A percentile compares a stretch with the other conserved stretches of the same genome.
Conservation (phyloP, 257 asterid genomes). For the Solanum chilense region DNA sequence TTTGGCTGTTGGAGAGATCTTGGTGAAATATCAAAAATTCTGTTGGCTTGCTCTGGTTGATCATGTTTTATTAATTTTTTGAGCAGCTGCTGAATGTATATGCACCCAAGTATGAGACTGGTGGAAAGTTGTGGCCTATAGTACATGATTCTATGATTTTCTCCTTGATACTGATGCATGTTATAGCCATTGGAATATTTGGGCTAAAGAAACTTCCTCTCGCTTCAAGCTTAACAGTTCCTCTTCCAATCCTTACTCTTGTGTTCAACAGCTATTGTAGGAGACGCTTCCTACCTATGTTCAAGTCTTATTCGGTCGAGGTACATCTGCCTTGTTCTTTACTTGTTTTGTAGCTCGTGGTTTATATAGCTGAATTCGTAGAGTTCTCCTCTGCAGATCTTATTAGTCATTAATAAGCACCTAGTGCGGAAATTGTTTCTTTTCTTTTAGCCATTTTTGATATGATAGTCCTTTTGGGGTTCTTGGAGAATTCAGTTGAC, state of each 20-base stretch:
- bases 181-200: slow-evolving; percentile 87
- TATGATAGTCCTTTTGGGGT: not conserved
- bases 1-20: not conserved
- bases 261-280: slow-evolving; percentile 81
- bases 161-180: slow-evolving; percentile 78
- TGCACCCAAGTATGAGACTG: slow-evolving; percentile 71
- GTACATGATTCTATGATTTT: slow-evolving; percentile 79
- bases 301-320: slow-evolving; percentile 80
- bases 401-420: not conserved
- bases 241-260: slow-evolving; percentile 91
- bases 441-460: not conserved
- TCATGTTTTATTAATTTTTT: not conserved
- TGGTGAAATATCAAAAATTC: not conserved
- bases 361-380: not conserved
- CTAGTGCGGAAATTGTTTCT: not conserved
- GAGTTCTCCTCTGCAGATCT: not conserved
- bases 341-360: not conserved
- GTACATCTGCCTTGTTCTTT: slow-evolving; percentile 20
- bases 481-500: not conserved
- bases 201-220: slow-evolving; percentile 75
- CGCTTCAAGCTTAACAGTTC: slow-evolving; percentile 70
- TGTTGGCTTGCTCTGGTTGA: not conserved
- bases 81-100: slow-evolving; percentile 71
- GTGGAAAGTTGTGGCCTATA: slow-evolving; percentile 92
- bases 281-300: slow-evolving; percentile 69